Base-by-base conservation (phyloP, 352 stramenopile species). In the Globisporangium barbulae region DNA sequence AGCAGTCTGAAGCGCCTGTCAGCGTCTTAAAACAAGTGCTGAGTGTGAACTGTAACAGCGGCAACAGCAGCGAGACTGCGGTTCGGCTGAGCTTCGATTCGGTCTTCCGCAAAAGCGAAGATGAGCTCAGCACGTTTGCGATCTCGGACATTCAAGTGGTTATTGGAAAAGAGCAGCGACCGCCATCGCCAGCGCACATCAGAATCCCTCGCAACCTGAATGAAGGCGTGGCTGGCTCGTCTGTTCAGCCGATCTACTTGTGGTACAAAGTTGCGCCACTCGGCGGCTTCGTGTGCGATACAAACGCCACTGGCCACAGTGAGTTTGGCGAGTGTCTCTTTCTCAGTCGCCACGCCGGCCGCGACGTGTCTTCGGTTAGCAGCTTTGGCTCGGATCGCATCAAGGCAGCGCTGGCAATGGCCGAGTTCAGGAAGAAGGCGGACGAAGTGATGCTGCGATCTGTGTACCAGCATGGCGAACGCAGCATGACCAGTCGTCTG, bases 301-400 rank as follows among this genome's bases (percentile, higher is more conserved):
- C 63, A 2, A 59, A 70, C 28, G 59, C 35, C 10, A 4, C 63
- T 8, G 56, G 68, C 22, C 78, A 91, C 45, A 87, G 82, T 35
- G 71, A 78, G 1, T 86, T 90, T 63, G 83, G 81, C 8, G 79
- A 87, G 45, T 94, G 86, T 35, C 64, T 94, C 30, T 94, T 94
- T 67, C 65, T 69, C 0, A 62, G 67, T 41, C 81, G 79, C 39
- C 78, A 85, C 64, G 60, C 42, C 12, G 25, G 35, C 12, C 28
- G n/a, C 15, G 49, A 58, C 31, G 70, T 42, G 60, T 52, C 3
- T 53, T 54, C 31, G 10, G 6, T 56, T 54, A 17, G 21, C 2
- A 60, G 77, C 45, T 53, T 89, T 8, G 63, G 83, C 47, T 62
- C 70, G 15, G 47, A 63, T 21, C 68, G 50, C 37, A 52, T 85